Conservation (phyloP, 2,329 filamentous ascomycete species). For the Fusarium sp. region DNA sequence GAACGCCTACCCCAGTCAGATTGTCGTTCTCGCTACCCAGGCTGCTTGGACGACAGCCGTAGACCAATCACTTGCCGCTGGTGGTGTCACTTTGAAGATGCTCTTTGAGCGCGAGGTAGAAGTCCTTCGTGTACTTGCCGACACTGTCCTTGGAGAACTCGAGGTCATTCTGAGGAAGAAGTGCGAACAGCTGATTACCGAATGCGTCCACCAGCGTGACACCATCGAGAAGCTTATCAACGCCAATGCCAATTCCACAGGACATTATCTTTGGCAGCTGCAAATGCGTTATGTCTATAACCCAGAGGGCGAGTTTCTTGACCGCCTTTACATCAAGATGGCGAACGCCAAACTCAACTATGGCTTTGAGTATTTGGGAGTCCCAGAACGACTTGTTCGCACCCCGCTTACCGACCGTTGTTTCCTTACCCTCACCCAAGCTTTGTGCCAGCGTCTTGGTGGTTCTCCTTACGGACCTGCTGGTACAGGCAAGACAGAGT, state of each 20-base stretch:
- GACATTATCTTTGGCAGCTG: conserved; percentile 91
- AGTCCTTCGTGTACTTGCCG: conserved; percentile 86
- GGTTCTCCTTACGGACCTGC: conserved; percentile 97
- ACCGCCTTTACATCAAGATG: conserved; percentile 93
- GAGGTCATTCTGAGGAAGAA: conserved; percentile 91
- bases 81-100: conserved; percentile 75
- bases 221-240: conserved; percentile 88
- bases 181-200: conserved; percentile 98
- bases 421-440: conserved; percentile 97
- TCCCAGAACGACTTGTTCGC: conserved; percentile 94
- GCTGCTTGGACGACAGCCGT: conserved; percentile 93
- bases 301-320: conserved; percentile 81
- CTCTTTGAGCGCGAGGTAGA: conserved; percentile 87
- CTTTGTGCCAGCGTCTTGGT: conserved; percentile 92
- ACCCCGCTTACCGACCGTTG: conserved; percentile 98
- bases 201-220: conserved; percentile 98
- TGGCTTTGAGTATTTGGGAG: conserved; percentile 97
- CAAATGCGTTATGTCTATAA: conserved; percentile 97
- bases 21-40: conserved; percentile 94
- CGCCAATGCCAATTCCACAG: conserved; percentile 78
- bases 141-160: conserved; percentile 90
- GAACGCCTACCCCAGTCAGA: conserved; percentile 87
- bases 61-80: conserved; percentile 79
- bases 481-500: conserved; percentile 98
- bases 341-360: conserved; percentile 96